A percentile compares a stretch with the other conserved stretches of the same genome.
Evolutionary conservation across 768 basidiomycete species (phyloP).

Genomic region (Stropharia rugosoannulata): DNA sequence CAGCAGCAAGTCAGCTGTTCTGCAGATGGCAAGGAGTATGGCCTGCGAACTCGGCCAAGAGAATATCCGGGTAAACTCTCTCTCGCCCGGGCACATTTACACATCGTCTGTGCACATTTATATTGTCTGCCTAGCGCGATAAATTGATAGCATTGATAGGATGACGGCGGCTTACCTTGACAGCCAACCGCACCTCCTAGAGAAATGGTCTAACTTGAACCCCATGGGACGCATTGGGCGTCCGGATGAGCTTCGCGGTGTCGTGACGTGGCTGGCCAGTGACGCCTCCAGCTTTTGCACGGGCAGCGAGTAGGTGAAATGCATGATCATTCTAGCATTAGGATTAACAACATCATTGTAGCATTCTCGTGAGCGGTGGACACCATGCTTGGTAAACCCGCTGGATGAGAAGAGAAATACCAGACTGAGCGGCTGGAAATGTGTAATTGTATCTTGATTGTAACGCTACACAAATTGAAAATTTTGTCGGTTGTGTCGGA

Average conservation of each 20-base stretch:
- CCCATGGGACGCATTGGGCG: slow-evolving; percentile 72
- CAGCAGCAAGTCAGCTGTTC: slow-evolving; percentile 72
- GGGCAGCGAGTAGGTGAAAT: slow-evolving; percentile 67
- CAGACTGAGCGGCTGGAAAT: neutral
- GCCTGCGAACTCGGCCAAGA: slow-evolving; percentile 72
- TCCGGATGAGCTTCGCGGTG: slow-evolving; percentile 72
- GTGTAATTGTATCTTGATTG: neutral
- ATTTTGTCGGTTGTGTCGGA: neutral
- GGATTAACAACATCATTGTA: slow-evolving; percentile 20
- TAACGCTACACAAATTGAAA: neutral
- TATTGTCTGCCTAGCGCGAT: neutral
- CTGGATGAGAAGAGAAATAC: neutral
- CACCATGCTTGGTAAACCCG: slow-evolving; percentile 57
- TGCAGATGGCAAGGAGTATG: slow-evolving; percentile 83
- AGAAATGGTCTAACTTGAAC: slow-evolving; percentile 68
- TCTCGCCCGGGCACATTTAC: slow-evolving; percentile 78
- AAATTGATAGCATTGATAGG: slow-evolving; percentile 27
- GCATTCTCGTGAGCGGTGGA: slow-evolving; percentile 62
- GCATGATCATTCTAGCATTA: neutral
- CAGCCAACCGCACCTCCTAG: slow-evolving; percentile 56
- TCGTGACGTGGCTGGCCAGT: slow-evolving; percentile 68
- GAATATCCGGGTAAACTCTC: slow-evolving; percentile 69
- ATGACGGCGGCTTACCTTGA: slow-evolving; percentile 79
- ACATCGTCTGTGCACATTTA: slow-evolving; percentile 45
- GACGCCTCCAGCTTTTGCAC: slow-evolving; percentile 80